phyloP scores from a whole-genome alignment of 768 basidiomycete species.

The Lepiota subincarnata region DNA sequence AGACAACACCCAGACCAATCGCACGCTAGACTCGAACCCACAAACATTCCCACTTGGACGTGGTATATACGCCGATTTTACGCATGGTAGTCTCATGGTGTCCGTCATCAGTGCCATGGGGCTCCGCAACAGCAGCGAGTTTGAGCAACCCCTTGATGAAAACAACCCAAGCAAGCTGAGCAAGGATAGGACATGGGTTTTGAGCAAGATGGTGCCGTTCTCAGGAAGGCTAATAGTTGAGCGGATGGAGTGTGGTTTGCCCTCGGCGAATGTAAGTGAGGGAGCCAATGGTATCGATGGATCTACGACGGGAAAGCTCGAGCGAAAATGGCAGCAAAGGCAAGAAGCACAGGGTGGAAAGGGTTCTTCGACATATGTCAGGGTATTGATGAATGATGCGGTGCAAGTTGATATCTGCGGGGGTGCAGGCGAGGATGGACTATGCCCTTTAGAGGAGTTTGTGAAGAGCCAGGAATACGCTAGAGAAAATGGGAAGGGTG shows the following conservation, averaged over 20 bases:
- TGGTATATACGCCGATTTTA: constrained; percentile 71
- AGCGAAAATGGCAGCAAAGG: background rate
- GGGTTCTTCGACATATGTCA: constrained; percentile 40
- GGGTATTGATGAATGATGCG: constrained; percentile 77
- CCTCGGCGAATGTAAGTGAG: no score
- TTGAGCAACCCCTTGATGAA: background rate
- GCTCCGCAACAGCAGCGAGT: constrained; percentile 34
- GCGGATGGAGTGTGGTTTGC: constrained; percentile 43
- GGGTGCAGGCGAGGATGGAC: constrained; percentile 31
- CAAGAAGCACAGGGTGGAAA: constrained; percentile 9
- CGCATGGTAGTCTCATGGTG: constrained; percentile 83
- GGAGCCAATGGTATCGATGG: no score
- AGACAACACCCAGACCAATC: constrained; percentile 73
- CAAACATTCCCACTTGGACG: constrained; percentile 68
- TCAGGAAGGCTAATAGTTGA: constrained; percentile 71
- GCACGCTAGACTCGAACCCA: constrained; percentile 58
- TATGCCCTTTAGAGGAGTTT: constrained; percentile 65
- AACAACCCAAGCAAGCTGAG: constrained; percentile 28
- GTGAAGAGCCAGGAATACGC: constrained; percentile 70
- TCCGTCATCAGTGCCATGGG: constrained; percentile 67
- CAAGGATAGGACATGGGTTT: constrained; percentile 43
- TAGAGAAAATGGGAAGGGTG: constrained; percentile 60
- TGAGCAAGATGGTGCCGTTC: constrained; percentile 68
- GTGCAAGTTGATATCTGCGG: constrained; percentile 62
- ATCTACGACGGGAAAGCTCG: background rate